Evolutionary conservation across 1,284 basidiomycete species (phyloP), one percentile per base, ranked within the genome.

Genomic region (Naganishia albida): DNA sequence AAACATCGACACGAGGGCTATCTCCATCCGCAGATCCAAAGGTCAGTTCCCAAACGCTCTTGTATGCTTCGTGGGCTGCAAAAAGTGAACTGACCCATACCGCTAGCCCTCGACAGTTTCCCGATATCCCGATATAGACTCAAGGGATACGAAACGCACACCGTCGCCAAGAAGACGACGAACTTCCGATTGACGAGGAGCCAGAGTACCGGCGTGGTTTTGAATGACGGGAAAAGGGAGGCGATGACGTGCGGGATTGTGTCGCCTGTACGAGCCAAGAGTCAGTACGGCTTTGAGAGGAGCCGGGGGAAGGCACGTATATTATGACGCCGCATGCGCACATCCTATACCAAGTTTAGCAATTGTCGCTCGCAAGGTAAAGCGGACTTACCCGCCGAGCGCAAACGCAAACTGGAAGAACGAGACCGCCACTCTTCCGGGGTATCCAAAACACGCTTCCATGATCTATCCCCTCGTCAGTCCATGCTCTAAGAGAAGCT

Each of bases 321-420:
- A 78, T 78, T 54, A 95, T 95, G 70, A 96, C 93, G 38, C 92
- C 91, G 77, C 96, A 96, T 0, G 93, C 93, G 72, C 91, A 94
- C 91, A 95, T 96, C 34, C 93, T 91, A 87, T 62, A 10, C 46
- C 25, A 59, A n/a, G 30, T 56, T 38, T 6, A 20, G 48, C 15
- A 48, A 16, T 38, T 7, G 57, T 49, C 28, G 7, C 20, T n/a
- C 51, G 7, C 6, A 23, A 34, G 28, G 10, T 23, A 6, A 7
- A 16, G 28, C 1, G 40, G 56, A 66, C 75, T 67, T 49, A 78
- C 77, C 93, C 93, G 72, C 95, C 95, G 71, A 96, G 97, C 1
- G 95, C 95, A 74, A 98, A 98, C 0, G 93, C 84, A 73, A 99
- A 98, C 75, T 99, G 96, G 77, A 99, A 99, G 78, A 98, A 89